Percentiles rank a stretch among this genome's conserved stretches.
These are phyloP conservation scores for Perkinsela sp. DNA, from an alignment of 208 protist species.

Conservation along the genomic window DNA sequence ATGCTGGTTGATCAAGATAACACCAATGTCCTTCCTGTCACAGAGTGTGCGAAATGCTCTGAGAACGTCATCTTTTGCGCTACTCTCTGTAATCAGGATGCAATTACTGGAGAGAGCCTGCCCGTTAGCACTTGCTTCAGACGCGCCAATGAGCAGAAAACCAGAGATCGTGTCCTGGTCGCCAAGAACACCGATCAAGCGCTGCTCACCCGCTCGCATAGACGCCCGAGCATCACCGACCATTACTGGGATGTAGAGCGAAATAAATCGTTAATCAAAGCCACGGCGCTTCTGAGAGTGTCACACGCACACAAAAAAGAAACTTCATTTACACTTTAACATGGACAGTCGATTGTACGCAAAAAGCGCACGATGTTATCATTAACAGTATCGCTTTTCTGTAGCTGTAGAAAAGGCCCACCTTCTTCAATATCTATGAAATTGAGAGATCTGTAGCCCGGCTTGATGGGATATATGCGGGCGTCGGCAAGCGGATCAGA, in stretches of 20 bases:
- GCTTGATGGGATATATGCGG: not conserved
- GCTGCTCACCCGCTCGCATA: slow-evolving; percentile 21
- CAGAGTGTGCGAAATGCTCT: slow-evolving; percentile 65
- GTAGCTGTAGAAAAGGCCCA: not conserved
- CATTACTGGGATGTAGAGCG: not conserved
- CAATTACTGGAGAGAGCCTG: slow-evolving; percentile 34
- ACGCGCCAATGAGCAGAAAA: slow-evolving; percentile 77
- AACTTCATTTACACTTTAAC: not conserved
- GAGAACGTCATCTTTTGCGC: slow-evolving; percentile 61
- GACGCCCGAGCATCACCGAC: not conserved
- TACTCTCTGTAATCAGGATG: slow-evolving; percentile 61
- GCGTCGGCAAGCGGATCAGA: not conserved
- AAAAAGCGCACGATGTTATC: not conserved
- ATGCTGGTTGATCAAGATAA: slow-evolving; percentile 81
- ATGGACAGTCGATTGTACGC: not conserved
- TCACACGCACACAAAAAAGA: not conserved
- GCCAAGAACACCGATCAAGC: slow-evolving; percentile 60
- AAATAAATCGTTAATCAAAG: not conserved
- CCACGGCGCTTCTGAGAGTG: not conserved
- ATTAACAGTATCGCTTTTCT: not conserved
- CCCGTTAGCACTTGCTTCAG: slow-evolving; percentile 35
- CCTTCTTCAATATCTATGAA: not conserved
- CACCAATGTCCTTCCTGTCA: slow-evolving; percentile 51
- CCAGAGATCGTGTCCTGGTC: slow-evolving; percentile 84
- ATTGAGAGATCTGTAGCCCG: not conserved